Percentiles rank a stretch among this genome's conserved stretches.
Evolutionary conservation across 2,329 filamentous ascomycete genomes (phyloP).

Genomic region (Rasamsonia emersonii): DNA sequence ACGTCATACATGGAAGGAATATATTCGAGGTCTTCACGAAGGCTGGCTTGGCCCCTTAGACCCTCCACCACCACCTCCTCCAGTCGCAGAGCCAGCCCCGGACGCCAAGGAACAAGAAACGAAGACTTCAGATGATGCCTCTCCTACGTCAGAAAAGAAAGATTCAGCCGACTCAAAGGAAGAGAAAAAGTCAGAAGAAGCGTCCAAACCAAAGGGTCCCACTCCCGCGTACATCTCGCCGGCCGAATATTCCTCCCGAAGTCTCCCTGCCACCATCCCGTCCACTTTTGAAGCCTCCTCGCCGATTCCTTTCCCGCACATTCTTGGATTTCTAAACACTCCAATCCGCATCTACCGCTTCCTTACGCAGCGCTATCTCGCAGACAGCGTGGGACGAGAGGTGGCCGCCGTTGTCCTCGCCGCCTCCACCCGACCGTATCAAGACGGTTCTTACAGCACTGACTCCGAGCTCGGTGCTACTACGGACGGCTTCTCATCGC

Average conservation of each 20-base stretch:
- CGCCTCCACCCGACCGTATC: conserved; percentile 32
- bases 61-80: conserved; percentile 22
- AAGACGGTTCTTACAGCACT: conserved; percentile 16
- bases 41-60: conserved; percentile 87
- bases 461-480: conserved; percentile 16
- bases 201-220: conserved; percentile 48
- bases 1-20: conserved; percentile 94
- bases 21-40: conserved; percentile 84
- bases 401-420: conserved; percentile 75
- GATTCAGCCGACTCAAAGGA: conserved; percentile 24
- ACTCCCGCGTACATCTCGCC: conserved; percentile 65
- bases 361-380: conserved; percentile 71
- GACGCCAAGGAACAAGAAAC: conserved; percentile 14
- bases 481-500: conserved; percentile 11
- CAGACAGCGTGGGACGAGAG: conserved; percentile 78
- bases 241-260: conserved; percentile 59
- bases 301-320: conserved; percentile 72
- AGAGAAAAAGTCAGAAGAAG: conserved; percentile 39
- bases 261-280: conserved; percentile 59
- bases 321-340: conserved; percentile 87
- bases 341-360: conserved; percentile 79
- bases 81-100: conserved; percentile 12
- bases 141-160: conserved; percentile 10
- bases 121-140: conserved; percentile 16
- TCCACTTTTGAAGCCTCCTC: conserved; percentile 62